Conservation (phyloP, 192 early-diverging fungal genomes). For the Spizellomyces punctatus region DNA sequence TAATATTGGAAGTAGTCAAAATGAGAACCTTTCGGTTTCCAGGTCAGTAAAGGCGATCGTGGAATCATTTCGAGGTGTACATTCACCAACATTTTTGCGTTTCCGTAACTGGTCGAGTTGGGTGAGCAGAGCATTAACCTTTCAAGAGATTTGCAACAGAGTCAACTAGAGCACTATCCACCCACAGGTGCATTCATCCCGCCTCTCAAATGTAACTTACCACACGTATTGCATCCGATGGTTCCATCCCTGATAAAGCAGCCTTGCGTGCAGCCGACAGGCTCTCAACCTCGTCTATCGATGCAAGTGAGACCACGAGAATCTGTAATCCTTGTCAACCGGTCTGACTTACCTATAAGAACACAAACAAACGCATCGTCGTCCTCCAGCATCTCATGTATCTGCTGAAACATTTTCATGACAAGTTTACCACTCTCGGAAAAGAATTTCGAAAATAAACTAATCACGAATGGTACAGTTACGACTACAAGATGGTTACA, state of each 20-base stretch:
- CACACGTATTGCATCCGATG: conserved; percentile 70
- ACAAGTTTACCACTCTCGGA: conserved; percentile 74
- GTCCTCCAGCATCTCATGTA: conserved; percentile 59
- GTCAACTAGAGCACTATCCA: too few species aligned
- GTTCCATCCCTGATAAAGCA: conserved; percentile 65
- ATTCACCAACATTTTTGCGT: conserved; percentile 51
- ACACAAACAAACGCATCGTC: conserved; percentile 64
- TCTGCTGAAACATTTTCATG: conserved; percentile 59
- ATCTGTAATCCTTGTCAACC: neutral
- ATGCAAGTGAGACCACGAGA: neutral
- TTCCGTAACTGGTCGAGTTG: conserved; percentile 68
- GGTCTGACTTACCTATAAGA: conserved; percentile 52
- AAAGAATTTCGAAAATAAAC: conserved; percentile 77
- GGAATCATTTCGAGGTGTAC: neutral
- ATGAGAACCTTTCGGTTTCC: conserved; percentile 47
- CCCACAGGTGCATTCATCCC: too few species aligned
- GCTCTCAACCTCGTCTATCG: conserved; percentile 74
- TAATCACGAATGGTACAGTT: conserved; percentile 7
- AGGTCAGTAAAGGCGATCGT: neutral
- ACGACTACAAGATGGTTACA: too few species aligned
- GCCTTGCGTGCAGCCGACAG: conserved; percentile 66
- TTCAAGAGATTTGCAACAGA: too few species aligned
- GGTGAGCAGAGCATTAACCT: conserved; percentile 66
- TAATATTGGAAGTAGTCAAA: conserved; percentile 73
- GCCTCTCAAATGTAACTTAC: conserved; percentile 8